Evolutionary conservation across 768 basidiomycete species (phyloP).

Genomic region (Collybia mongolica): DNA sequence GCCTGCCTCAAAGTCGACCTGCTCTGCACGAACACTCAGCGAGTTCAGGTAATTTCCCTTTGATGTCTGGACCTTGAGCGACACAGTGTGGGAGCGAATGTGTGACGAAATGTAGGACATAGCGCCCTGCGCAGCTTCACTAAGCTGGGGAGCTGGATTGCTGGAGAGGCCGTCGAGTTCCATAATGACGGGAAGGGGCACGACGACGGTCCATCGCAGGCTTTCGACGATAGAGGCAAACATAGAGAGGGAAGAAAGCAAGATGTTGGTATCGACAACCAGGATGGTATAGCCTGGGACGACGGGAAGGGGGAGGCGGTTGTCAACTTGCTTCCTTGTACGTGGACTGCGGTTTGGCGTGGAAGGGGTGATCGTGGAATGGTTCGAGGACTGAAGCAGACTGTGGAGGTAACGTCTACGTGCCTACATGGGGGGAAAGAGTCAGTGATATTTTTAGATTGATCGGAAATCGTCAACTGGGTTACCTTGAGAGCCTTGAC

Average conservation of each 20-base stretch:
- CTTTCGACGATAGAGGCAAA: constrained; percentile 78
- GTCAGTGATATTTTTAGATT: constrained; percentile 11
- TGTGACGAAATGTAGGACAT: constrained; percentile 74
- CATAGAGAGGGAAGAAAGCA: constrained; percentile 78
- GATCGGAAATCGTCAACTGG: constrained; percentile 7
- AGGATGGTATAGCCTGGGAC: constrained; percentile 87
- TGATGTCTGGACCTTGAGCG: constrained; percentile 93
- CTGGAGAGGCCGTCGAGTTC: constrained; percentile 90
- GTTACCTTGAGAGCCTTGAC: constrained; percentile 80
- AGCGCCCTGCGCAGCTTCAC: constrained; percentile 70
- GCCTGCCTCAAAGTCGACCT: constrained; percentile 64
- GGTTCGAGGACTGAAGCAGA: constrained; percentile 52
- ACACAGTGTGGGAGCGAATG: constrained; percentile 68
- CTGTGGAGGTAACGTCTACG: constrained; percentile 72
- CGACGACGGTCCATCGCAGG: constrained; percentile 80
- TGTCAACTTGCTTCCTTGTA: constrained; percentile 22
- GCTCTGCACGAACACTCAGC: constrained; percentile 80
- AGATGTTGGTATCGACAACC: constrained; percentile 93
- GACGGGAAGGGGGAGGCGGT: constrained; percentile 49
- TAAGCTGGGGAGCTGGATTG: constrained; percentile 61
- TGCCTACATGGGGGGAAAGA: constrained; percentile 46
- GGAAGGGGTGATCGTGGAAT: constrained; percentile 20
- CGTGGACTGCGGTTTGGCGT: constrained; percentile 25
- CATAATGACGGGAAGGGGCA: constrained; percentile 94
- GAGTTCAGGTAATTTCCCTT: constrained; percentile 91